A percentile compares a stretch with the other conserved stretches of the same genome.
Evolutionary conservation across 2,329 filamentous ascomycete species (phyloP).

Genomic region (Xylaria sp.): DNA sequence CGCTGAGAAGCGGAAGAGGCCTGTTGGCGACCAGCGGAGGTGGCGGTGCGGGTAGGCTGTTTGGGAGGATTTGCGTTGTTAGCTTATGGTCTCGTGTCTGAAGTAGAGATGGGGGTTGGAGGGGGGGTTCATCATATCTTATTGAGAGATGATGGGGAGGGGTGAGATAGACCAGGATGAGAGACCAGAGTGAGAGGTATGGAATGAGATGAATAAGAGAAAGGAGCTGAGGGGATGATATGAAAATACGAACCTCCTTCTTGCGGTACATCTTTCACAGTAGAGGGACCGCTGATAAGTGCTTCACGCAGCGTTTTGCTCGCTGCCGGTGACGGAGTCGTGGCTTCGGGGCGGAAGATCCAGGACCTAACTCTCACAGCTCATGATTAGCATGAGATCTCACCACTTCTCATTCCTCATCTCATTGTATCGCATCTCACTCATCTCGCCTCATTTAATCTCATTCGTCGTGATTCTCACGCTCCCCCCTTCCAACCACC

Average conservation of each 20-base stretch:
- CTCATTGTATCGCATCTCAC: too few relatives aligned
- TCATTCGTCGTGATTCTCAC: too few relatives aligned
- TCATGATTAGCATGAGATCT: conserved; percentile 3
- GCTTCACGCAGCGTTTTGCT: conserved; percentile 37
- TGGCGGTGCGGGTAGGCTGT: conserved; percentile 48
- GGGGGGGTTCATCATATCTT: too few relatives aligned
- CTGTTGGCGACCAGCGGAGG: conserved; percentile 58
- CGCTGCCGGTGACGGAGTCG: conserved; percentile 32
- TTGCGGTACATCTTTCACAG: conserved; percentile 41
- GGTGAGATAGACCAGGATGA: not conserved
- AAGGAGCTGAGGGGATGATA: not conserved
- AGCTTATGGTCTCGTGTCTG: not conserved
- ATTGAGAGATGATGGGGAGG: too few relatives aligned
- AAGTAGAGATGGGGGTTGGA: not conserved
- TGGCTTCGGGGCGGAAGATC: conserved; percentile 57
- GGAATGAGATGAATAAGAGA: not conserved
- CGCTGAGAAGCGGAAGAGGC: conserved; percentile 83
- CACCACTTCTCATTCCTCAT: not conserved
- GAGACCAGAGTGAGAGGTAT: too few relatives aligned
- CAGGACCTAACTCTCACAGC: conserved; percentile 51
- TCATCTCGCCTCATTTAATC: not conserved
- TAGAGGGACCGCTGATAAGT: conserved; percentile 43
- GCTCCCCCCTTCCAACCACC: too few relatives aligned
- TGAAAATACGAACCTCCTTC: conserved; percentile 20
- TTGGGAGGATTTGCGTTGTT: not conserved